Conservation (phyloP, 1,139 yeast genomes). For the Geotrichum carabidarum region DNA sequence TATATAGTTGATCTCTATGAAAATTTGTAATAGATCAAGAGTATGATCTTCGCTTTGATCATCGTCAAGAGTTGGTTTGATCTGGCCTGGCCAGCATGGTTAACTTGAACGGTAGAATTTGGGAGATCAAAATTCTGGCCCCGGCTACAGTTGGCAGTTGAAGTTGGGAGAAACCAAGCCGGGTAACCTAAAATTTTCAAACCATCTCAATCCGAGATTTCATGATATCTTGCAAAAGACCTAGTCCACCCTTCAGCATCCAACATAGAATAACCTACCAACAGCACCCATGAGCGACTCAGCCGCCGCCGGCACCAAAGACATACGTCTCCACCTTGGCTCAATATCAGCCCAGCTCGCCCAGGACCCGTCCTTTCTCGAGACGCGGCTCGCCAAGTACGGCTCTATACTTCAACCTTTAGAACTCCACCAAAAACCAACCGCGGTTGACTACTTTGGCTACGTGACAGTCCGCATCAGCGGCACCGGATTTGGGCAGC, state of each 20-base stretch:
- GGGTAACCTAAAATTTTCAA: not conserved
- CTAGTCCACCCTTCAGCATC: not conserved
- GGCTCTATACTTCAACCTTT: slow-evolving; percentile 45
- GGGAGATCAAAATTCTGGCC: not conserved
- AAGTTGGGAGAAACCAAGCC: not conserved
- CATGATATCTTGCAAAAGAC: not conserved
- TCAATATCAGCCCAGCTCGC: slow-evolving; percentile 54
- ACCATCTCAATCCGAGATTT: not conserved
- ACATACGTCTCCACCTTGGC: slow-evolving; percentile 59
- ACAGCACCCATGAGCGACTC: too few species aligned
- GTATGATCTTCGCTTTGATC: too few species aligned
- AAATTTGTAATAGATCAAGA: too few species aligned
- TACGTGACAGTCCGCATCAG: slow-evolving; percentile 56
- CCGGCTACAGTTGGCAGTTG: not conserved
- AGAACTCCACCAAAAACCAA: slow-evolving; percentile 49
- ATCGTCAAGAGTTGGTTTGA: too few species aligned
- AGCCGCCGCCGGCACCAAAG: not conserved
- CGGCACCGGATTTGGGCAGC: slow-evolving; percentile 43
- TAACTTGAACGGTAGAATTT: too few species aligned
- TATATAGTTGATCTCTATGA: too few species aligned
- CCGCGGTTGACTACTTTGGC: slow-evolving; percentile 55
- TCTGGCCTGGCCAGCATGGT: too few species aligned
- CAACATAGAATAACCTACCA: not conserved
- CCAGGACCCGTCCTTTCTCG: slow-evolving; percentile 43
- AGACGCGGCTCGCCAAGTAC: slow-evolving; percentile 46